A percentile compares a stretch with the other conserved stretches of the same genome.
phyloP scores from a whole-genome alignment of 164 flowering plant genomes.

The Nelumbo lutea region DNA sequence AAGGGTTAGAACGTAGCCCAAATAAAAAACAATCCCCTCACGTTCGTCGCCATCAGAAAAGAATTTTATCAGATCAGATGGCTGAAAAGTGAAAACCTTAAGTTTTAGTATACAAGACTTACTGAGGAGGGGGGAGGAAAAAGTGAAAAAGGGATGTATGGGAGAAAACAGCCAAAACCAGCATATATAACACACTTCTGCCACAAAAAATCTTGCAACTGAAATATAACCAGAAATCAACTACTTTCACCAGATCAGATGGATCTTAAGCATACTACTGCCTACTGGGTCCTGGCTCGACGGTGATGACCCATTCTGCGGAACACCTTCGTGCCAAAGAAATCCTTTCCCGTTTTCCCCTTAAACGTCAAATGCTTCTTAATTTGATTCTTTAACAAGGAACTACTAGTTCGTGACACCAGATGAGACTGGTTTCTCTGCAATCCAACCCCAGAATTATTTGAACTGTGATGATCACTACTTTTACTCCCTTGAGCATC shows the following conservation, averaged over 20 bases:
- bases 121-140: no score
- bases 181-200: no score
- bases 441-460: conserved; percentile 13
- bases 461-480: conserved; percentile 9
- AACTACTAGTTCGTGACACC: conserved; percentile 8
- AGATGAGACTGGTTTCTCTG: conserved; percentile 19
- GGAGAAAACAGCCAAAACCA: no score
- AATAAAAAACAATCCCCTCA: no score
- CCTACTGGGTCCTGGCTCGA: conserved; percentile 12
- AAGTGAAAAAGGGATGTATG: no score
- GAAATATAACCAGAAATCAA: neutral
- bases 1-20: no score
- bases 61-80: no score
- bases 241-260: conserved; percentile 9
- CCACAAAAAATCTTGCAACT: neutral
- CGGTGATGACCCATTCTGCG: conserved; percentile 25
- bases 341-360: conserved; percentile 24
- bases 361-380: conserved; percentile 35
- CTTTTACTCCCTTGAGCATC: conserved; percentile 12
- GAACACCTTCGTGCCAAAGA: conserved; percentile 23
- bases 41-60: no score
- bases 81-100: no score
- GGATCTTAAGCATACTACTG: conserved; percentile 5
- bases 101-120: no score
- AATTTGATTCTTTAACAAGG: conserved; percentile 26